Base-by-base conservation (phyloP, 306 rosid genomes). In the Astragalus membranaceus region DNA sequence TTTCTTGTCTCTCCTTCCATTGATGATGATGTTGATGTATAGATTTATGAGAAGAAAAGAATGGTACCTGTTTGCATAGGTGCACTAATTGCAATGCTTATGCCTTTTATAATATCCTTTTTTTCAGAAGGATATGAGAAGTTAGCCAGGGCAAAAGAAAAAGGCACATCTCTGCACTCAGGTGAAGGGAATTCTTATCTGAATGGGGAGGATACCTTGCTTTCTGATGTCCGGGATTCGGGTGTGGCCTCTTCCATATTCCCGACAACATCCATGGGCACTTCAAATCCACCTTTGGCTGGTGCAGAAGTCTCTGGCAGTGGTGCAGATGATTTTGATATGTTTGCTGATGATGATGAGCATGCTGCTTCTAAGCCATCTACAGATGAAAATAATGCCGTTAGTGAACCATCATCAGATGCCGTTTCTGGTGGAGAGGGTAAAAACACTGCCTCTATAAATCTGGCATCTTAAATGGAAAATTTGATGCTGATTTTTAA, bases 111-210 rank as follows among this genome's bases (percentile, higher is more conserved):
- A 8, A 23, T 78, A 33, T 64, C 14, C 52, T 46, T 74, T 74
- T 48, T 83, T 84, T 79, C 89, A 91, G 97, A 88, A 81, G 96
- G 93, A 85, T 91, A 91, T 77, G 96, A 88, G 78, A 87, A 50
- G 52, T 63, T 91, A 57, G 89, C 83, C 12, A 78, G 55, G 63
- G 90, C 80, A 71, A 87, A 76, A 82, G 83, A 77, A 29, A 84
- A 73, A 63, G 89, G 87, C 73, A 74, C 79, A 46, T 77, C 89
- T 61, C 53, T 54, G 50, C 55, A 74, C 71, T 74, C 81, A 13
- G 77, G 60, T 33, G 86, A 70, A 58, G 85, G 80, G 52, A 65
- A 59, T 75, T 72, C 81, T 68, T 81, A 44, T 78, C 35, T 65
- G 65, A 48, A 69, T 57, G 51, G 73, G 67, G 85, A 60, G 62